Base-by-base conservation (phyloP, 495 filamentous ascomycete genomes). In the Podospora didyma region DNA sequence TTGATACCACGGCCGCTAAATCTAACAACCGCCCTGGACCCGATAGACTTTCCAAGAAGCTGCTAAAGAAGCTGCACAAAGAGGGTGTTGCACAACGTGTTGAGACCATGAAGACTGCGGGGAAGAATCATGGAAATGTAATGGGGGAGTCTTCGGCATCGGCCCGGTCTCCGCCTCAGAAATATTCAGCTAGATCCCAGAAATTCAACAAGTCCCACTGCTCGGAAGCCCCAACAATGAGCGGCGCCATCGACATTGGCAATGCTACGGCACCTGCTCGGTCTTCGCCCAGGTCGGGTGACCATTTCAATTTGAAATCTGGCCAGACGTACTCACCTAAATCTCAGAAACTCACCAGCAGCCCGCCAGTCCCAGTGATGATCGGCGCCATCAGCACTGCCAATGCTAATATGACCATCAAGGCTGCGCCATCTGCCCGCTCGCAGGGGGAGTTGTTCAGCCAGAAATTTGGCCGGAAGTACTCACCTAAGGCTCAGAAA, bases 341-440 rank as follows among this genome's bases (percentile, higher is more conserved):
- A n/a, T n/a, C n/a, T n/a, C n/a, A n/a, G n/a, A n/a, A n/a, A n/a
- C n/a, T n/a, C n/a, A n/a, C n/a, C n/a, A n/a, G n/a, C n/a, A n/a
- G n/a, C n/a, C n/a, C n/a, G n/a, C n/a, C n/a, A n/a, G n/a, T n/a
- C n/a, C n/a, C n/a, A n/a, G 63, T 63, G 17, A 63, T 66, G 63
- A 58, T 54, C 46, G 63, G 63, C 9, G 63, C 56, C 5, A 19
- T 66, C 7, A 48, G 61, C 17, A 24, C 51, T 14, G 46, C 51
- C 7, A 4, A 23, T 7, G n/a, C 37, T 37, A 46, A 39, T 3
- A 21, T 24, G 21, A 24, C 5, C 12, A 20, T 49, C 2, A 60
- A 51, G 51, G 51, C 50, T 22, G 53, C 26, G 26, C 4, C 26
- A 31, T 31, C 26, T 3, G 26, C 26, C 3, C 26, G 26, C 4